Conservation (phyloP, 352 stramenopile species). For the Pythium utonaiense region DNA sequence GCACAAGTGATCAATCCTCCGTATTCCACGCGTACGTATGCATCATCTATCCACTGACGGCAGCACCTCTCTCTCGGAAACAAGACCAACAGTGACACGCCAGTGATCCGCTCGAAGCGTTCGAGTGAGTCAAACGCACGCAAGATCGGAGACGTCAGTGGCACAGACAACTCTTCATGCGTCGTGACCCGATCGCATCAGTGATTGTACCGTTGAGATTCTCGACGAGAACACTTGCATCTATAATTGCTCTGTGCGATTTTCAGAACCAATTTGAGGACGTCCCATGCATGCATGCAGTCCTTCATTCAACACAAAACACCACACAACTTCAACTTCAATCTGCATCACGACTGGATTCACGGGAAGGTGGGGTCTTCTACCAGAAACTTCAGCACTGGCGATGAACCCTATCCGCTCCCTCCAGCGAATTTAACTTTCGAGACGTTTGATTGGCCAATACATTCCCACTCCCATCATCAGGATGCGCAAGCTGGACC, state of each 20-base stretch:
- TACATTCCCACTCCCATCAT: background rate
- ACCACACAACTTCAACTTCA: constrained; percentile 12
- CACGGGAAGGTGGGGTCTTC: too few species aligned
- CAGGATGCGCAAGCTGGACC: too few species aligned
- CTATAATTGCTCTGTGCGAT: background rate
- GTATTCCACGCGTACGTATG: too few species aligned
- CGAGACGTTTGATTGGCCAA: constrained; percentile 9
- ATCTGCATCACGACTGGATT: background rate
- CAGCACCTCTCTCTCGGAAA: too few species aligned
- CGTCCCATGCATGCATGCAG: background rate
- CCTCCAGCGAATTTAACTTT: constrained; percentile 13
- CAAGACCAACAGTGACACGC: too few species aligned
- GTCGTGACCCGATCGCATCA: background rate
- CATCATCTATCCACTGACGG: too few species aligned
- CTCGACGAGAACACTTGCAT: background rate
- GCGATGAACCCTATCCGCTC: background rate
- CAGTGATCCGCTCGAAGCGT: too few species aligned
- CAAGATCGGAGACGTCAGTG: background rate
- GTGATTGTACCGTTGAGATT: background rate
- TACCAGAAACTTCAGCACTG: constrained; percentile 1
- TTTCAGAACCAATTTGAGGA: background rate
- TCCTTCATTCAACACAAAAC: background rate
- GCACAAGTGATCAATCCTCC: too few species aligned
- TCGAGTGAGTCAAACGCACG: too few species aligned
- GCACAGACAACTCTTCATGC: background rate